phyloP scores from a whole-genome alignment of 2,329 filamentous ascomycete genomes.

The Colletotrichum paranaense region DNA sequence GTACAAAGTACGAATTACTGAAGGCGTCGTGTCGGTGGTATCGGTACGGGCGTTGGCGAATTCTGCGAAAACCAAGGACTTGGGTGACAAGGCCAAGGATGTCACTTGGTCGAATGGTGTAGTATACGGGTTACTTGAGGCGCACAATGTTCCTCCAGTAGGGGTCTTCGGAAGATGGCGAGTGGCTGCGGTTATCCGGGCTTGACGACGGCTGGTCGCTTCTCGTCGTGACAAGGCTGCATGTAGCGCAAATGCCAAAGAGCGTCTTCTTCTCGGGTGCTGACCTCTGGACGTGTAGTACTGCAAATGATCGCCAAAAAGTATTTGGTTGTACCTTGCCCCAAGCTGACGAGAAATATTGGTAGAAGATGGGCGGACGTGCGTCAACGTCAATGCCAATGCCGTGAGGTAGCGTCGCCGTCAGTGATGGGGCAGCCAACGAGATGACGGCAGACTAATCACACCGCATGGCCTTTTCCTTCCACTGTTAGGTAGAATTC shows the following conservation, averaged over 20 bases:
- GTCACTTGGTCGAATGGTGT: not conserved
- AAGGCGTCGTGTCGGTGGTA: not conserved
- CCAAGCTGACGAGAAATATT: not conserved
- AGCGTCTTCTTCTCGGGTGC: not conserved
- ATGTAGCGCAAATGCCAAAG: slow-evolving; percentile 1
- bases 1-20: not conserved
- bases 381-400: slow-evolving; percentile 31
- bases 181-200: slow-evolving; percentile 25
- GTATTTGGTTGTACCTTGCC: not conserved
- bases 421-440: not conserved
- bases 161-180: slow-evolving; percentile 27
- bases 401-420: slow-evolving; percentile 15
- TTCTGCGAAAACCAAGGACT: slow-evolving; percentile 25
- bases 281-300: not conserved
- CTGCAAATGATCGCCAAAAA: not conserved
- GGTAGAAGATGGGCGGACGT: slow-evolving; percentile 8
- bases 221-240: slow-evolving; percentile 25
- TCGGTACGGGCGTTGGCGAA: slow-evolving; percentile 12
- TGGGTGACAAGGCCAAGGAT: slow-evolving; percentile 30
- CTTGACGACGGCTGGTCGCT: slow-evolving; percentile 25
- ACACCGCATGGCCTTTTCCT: not conserved
- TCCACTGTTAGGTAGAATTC: not conserved
- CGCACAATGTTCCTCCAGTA: slow-evolving; percentile 19
- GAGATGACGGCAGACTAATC: not conserved
- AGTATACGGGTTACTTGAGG: not conserved